Evolutionary conservation across 768 basidiomycete genomes (phyloP).

Genomic region (Russula sp.): DNA sequence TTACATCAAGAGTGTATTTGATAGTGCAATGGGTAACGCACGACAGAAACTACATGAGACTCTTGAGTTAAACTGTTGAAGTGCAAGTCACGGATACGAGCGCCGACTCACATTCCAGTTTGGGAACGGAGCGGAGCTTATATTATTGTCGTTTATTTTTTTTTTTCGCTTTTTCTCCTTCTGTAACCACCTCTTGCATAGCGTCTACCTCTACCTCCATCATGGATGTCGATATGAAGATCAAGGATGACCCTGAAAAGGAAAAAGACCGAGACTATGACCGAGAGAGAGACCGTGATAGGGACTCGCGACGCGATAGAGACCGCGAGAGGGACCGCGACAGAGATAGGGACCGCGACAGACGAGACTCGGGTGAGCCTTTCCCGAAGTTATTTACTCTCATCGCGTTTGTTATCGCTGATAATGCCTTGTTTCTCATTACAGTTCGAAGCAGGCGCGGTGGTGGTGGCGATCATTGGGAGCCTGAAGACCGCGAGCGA

Average conservation of each 20-base stretch:
- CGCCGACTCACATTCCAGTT: not conserved
- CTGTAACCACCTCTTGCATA: not conserved
- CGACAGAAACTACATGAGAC: not conserved
- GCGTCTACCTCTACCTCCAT: not conserved
- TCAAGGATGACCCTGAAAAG: constrained; percentile 65
- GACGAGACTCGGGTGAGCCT: constrained; percentile 51
- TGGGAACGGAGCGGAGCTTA: constrained; percentile 1
- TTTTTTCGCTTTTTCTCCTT: not conserved
- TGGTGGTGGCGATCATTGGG: constrained; percentile 69
- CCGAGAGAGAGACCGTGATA: constrained; percentile 37
- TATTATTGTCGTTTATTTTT: not conserved
- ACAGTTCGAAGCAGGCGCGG: constrained; percentile 40
- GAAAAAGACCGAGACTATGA: constrained; percentile 44
- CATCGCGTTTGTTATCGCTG: not conserved
- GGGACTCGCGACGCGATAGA: constrained; percentile 41
- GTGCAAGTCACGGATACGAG: too few relatives aligned
- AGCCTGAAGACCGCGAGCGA: constrained; percentile 63
- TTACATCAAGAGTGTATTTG: too few relatives aligned
- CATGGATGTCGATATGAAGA: constrained; percentile 82
- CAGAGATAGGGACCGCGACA: constrained; percentile 41
- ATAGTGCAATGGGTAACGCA: too few relatives aligned
- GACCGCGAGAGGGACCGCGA: constrained; percentile 34
- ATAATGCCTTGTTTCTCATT: constrained; percentile 23
- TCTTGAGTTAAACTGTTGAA: too few relatives aligned
- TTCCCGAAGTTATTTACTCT: constrained; percentile 1